Conservation (phyloP, 768 basidiomycete species). For the Leccinum truebloodii region DNA sequence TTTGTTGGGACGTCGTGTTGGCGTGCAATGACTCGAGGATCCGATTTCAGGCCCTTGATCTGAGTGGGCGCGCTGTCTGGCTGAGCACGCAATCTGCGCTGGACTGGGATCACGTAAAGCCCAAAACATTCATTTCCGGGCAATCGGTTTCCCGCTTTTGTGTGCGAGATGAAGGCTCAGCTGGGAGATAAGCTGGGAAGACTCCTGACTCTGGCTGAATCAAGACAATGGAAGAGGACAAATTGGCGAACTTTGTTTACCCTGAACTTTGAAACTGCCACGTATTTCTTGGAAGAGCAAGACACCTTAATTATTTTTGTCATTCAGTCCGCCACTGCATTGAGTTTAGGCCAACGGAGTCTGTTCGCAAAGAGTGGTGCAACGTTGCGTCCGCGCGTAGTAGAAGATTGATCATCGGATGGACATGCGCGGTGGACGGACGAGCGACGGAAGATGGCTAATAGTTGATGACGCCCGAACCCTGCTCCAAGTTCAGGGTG, state of each 20-base stretch:
- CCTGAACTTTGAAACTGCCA: conserved; percentile 11
- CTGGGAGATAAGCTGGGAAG: conserved; percentile 30
- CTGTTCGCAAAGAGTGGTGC: conserved; percentile 16
- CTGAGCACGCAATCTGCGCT: conserved; percentile 5
- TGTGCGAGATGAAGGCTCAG: conserved; percentile 15
- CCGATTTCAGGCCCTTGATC: conserved; percentile 16
- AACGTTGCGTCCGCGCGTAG: conserved; percentile 27
- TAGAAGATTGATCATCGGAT: conserved; percentile 31
- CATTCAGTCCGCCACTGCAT: not conserved
- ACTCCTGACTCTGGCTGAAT: conserved; percentile 1
- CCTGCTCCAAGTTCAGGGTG: conserved; percentile 18
- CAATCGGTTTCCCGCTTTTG: conserved; percentile 8
- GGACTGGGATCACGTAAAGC: conserved; percentile 14
- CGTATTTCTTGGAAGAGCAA: conserved; percentile 4
- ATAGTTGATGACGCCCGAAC: conserved; percentile 3
- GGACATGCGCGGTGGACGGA: conserved; percentile 14
- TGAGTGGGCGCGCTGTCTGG: conserved; percentile 11
- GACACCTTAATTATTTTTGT: not conserved
- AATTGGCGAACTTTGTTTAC: conserved; percentile 16
- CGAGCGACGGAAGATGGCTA: conserved; percentile 11
- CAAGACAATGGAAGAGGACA: conserved; percentile 15
- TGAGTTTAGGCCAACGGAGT: conserved; percentile 9
- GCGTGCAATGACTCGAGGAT: conserved; percentile 9
- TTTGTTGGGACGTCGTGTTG: conserved; percentile 22
- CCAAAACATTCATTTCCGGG: conserved; percentile 15